These are phyloP conservation scores for Yarrowia sp. DNA, from an alignment of 805 yeast genomes.

Conservation along the genomic window DNA sequence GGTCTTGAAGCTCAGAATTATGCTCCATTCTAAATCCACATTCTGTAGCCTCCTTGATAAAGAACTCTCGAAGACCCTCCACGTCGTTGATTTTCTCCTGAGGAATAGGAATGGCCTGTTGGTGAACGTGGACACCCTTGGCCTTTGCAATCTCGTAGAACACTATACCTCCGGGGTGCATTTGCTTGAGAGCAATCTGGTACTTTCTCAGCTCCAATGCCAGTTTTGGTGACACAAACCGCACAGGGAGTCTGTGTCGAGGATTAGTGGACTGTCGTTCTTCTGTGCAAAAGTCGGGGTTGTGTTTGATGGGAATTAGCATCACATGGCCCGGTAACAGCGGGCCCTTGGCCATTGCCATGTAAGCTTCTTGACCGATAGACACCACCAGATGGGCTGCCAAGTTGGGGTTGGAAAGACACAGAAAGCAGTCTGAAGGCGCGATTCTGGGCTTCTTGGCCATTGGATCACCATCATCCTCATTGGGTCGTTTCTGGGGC, in stretches of 20 bases:
- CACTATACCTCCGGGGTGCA: constrained; percentile 50
- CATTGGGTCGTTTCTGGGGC: background rate
- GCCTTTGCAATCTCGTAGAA: constrained; percentile 67
- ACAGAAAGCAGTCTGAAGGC: constrained; percentile 72
- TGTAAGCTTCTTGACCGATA: constrained; percentile 61
- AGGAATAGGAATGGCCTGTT: constrained; percentile 72
- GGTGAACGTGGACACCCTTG: constrained; percentile 68
- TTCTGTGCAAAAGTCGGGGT: constrained; percentile 44
- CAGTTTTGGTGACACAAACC: constrained; percentile 36
- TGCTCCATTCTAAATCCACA: constrained; percentile 13
- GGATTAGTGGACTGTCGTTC: constrained; percentile 29
- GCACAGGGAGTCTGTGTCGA: constrained; percentile 29
- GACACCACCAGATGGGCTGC: constrained; percentile 79
- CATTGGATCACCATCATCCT: constrained; percentile 1
- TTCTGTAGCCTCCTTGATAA: constrained; percentile 23
- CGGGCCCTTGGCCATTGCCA: constrained; percentile 87
- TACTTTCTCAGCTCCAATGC: constrained; percentile 46
- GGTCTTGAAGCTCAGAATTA: constrained; percentile 35
- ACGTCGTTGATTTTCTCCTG: constrained; percentile 37
- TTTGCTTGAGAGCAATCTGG: constrained; percentile 47
- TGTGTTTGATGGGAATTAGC: constrained; percentile 74
- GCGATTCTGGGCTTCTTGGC: constrained; percentile 35
- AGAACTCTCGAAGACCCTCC: background rate
- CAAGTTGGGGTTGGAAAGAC: constrained; percentile 72
- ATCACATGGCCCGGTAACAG: constrained; percentile 78